phyloP scores from a whole-genome alignment of 1,284 basidiomycete species.

The Apiotrichum sp. region DNA sequence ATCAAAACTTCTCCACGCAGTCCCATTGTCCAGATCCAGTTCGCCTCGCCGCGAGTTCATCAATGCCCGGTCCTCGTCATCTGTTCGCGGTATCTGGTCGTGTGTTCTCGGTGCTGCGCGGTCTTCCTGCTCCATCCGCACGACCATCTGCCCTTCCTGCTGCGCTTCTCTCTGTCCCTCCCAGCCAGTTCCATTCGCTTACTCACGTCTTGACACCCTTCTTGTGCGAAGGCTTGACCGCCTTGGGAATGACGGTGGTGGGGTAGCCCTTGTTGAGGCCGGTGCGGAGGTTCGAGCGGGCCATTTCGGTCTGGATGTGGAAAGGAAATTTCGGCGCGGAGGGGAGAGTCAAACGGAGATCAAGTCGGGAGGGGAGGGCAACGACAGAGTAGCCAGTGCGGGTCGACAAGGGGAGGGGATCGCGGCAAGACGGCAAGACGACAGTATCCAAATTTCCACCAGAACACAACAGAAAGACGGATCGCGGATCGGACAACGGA shows the following conservation, averaged over 20 bases:
- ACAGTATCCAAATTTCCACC: neutral
- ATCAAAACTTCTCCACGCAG: no score
- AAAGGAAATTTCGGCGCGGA: neutral
- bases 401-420: no score
- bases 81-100: no score
- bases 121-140: neutral
- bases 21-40: no score
- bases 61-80: no score
- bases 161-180: no score
- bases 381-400: neutral
- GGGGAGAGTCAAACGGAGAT: no score
- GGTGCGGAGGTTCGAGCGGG: conserved; percentile 68
- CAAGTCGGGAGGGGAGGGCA: neutral
- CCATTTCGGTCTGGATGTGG: conserved; percentile 13
- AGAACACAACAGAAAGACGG: no score
- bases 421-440: neutral
- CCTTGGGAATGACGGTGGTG: conserved; percentile 78
- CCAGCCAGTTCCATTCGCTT: neutral
- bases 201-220: conserved; percentile 68
- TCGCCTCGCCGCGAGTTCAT: no score
- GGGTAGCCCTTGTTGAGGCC: conserved; percentile 91
- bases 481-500: neutral
- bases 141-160: neutral
- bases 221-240: conserved; percentile 76
- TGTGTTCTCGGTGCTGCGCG: no score